Base-by-base conservation (phyloP, 495 filamentous ascomycete genomes). In the Talaromyces proteolyticus region DNA sequence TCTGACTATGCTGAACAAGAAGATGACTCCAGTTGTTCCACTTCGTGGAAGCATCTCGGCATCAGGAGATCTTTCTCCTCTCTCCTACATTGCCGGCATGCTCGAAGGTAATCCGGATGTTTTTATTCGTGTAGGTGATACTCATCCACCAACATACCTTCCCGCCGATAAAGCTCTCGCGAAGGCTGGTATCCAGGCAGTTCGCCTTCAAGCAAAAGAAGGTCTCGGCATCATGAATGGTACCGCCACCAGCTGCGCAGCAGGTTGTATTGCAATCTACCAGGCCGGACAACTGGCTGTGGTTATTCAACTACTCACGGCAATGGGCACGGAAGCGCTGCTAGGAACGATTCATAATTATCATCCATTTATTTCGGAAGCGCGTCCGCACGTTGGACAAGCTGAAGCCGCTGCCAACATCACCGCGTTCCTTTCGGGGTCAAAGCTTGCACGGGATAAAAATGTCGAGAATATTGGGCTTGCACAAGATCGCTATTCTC, bases 21-120 rank as follows among this genome's bases (percentile, higher is more conserved):
- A n/a, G n/a, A n/a, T n/a, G n/a, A n/a, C n/a, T n/a, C n/a, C n/a
- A n/a, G n/a, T n/a, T n/a, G n/a, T 86, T 0, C 84, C 85, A 0
- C 59, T 86, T 3, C 68, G 81, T 1, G 84, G 85, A 4, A 80
- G 72, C 40, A 81, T 88, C 16, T 87, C 83, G 7, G 82, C 82
- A 2, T 87, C 82, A 0, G 85, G 85, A 0, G 84, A 88, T 55
- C 55, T 88, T 1, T 75, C 65, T 26, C 80, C 84, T 0, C 65
- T 86, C 1, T 76, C 80, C 0, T 86, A 82, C 53, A 65, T 86
- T 24, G 83, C 74, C 7, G 81, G 77, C 3, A 64, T 68, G 0
- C 48, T 86, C 6, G 67, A 80, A 56, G 83, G 83, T 7, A 83
- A 79, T 42, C n/a, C n/a, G n/a, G n/a, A n/a, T n/a, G n/a, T n/a